Evolutionary conservation across 805 yeast genomes (phyloP).

Genomic region (Candida lessepsii): DNA sequence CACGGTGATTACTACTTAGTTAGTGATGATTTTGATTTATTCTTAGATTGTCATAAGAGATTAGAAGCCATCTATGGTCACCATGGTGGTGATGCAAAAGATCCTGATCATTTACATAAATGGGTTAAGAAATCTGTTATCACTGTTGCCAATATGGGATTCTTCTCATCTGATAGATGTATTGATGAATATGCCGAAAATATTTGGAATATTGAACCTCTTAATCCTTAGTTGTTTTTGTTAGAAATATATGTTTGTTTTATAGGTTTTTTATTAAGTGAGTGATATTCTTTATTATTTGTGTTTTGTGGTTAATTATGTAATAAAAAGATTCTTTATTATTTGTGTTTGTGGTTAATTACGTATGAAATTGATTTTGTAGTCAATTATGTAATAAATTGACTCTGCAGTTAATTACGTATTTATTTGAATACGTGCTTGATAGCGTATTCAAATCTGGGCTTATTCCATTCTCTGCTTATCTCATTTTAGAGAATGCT

Average conservation of each 20-base stretch:
- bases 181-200: conserved; percentile 88
- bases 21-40: conserved; percentile 84
- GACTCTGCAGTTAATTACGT: too few relatives aligned
- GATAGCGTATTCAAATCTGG: too few relatives aligned
- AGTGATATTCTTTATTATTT: too few relatives aligned
- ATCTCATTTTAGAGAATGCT: not conserved
- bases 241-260: too few relatives aligned
- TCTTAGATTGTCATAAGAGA: conserved; percentile 73
- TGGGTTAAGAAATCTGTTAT: conserved; percentile 78
- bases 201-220: conserved; percentile 90
- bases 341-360: too few relatives aligned
- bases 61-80: conserved; percentile 69
- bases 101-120: conserved; percentile 51
- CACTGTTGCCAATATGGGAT: conserved; percentile 90
- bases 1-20: conserved; percentile 89
- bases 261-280: too few relatives aligned
- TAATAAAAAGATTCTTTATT: too few relatives aligned
- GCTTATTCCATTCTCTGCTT: too few relatives aligned
- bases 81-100: conserved; percentile 40
- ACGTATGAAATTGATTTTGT: too few relatives aligned
- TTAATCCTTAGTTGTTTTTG: conserved; percentile 6
- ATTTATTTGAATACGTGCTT: too few relatives aligned
- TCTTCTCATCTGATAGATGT: conserved; percentile 87
- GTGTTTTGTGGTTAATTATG: too few relatives aligned
- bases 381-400: too few relatives aligned